phyloP scores from a whole-genome alignment of 345 rosid genomes.

The Mallotus nudiflorus region DNA sequence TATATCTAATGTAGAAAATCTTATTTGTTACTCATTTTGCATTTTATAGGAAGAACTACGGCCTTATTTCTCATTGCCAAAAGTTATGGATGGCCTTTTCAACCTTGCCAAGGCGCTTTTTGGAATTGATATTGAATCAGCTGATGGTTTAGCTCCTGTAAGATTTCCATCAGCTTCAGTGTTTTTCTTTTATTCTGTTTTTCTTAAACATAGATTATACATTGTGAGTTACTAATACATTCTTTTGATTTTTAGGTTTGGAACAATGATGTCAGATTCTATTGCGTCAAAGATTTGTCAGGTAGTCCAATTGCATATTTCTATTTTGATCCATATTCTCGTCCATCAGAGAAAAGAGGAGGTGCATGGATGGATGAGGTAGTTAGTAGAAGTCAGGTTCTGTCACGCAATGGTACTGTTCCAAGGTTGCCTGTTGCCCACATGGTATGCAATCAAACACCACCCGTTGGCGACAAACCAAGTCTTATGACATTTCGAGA shows the following conservation, averaged over 20 bases:
- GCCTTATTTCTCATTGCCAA: conserved; percentile 86
- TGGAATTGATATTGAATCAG: conserved; percentile 70
- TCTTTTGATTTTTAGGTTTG: conserved; percentile 60
- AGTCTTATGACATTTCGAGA: conserved; percentile 96
- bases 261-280: conserved; percentile 83
- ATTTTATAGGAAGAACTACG: conserved; percentile 76
- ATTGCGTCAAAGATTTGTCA: conserved; percentile 74
- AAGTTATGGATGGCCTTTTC: conserved; percentile 86
- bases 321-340: conserved; percentile 95
- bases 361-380: conserved; percentile 99
- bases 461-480: conserved; percentile 88
- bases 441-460: conserved; percentile 96
- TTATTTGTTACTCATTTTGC: conserved; percentile 4
- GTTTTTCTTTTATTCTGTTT: background rate
- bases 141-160: conserved; percentile 96
- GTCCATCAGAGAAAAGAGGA: conserved; percentile 83
- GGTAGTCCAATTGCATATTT: conserved; percentile 82
- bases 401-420: conserved; percentile 49
- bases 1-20: background rate
- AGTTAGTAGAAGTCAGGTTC: conserved; percentile 66
- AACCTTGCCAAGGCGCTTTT: conserved; percentile 67
- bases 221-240: conserved; percentile 19
- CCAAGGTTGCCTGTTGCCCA: conserved; percentile 79
- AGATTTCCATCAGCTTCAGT: conserved; percentile 20
- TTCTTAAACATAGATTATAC: conserved; percentile 1